phyloP scores from a whole-genome alignment of 2,329 filamentous ascomycete species.

The Fonsecaea erecta region DNA sequence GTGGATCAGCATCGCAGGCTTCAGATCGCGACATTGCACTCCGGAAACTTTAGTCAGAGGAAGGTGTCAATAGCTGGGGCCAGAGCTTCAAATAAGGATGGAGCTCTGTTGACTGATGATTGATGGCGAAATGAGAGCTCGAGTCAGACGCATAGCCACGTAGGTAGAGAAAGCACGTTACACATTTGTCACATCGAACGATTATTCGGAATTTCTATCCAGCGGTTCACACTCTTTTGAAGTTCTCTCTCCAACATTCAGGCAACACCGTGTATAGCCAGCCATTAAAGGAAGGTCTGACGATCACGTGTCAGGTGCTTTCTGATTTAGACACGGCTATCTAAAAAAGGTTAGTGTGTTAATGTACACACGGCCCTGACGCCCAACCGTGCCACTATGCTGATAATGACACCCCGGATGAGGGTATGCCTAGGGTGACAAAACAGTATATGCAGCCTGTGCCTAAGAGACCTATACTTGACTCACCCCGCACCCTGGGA shows the following conservation, averaged over 20 bases:
- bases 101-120: background rate
- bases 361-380: no score
- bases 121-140: background rate
- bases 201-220: no score
- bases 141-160: background rate
- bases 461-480: background rate
- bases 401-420: no score
- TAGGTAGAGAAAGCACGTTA: background rate
- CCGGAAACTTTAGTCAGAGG: conserved; percentile 5
- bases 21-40: conserved; percentile 8
- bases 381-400: no score
- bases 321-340: no score
- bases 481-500: background rate
- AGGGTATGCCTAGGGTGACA: no score
- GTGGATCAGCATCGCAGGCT: conserved; percentile 1
- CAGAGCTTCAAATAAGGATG: background rate
- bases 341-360: no score
- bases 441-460: no score
- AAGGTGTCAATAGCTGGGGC: background rate
- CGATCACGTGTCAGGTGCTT: background rate
- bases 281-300: background rate
- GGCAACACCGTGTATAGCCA: no score
- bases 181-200: background rate
- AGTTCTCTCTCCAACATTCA: no score
- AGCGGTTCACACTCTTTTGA: no score